Evolutionary conservation across 345 rosid genomes (phyloP).

Genomic region (Eucalyptus virginea): DNA sequence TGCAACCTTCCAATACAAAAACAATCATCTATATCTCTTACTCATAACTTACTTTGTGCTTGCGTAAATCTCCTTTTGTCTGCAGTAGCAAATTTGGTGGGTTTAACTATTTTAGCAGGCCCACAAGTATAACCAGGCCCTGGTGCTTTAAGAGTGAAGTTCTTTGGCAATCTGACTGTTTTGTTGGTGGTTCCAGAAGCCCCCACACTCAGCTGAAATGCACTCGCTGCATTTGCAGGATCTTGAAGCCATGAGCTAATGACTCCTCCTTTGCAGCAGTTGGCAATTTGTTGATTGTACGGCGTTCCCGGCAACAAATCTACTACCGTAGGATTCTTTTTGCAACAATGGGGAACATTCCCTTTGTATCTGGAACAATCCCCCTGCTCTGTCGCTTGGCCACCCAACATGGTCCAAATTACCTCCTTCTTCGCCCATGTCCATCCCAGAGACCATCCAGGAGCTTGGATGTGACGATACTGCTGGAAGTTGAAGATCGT

Average conservation of each 20-base stretch:
- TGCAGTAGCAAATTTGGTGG: slow-evolving; percentile 28
- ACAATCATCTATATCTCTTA: not conserved
- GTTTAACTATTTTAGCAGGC: slow-evolving; percentile 40
- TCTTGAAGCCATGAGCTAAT: slow-evolving; percentile 72
- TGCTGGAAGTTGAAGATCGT: slow-evolving; percentile 73
- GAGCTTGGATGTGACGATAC: slow-evolving; percentile 74
- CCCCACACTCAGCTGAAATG: slow-evolving; percentile 80
- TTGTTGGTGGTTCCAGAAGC: slow-evolving; percentile 64
- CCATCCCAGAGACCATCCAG: slow-evolving; percentile 89
- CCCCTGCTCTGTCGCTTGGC: slow-evolving; percentile 76
- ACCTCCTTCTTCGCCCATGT: slow-evolving; percentile 78
- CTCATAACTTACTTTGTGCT: slow-evolving; percentile 59
- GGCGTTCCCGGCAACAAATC: slow-evolving; percentile 86
- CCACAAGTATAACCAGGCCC: slow-evolving; percentile 92
- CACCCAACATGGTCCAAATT: slow-evolving; percentile 74
- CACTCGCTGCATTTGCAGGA: slow-evolving; percentile 46
- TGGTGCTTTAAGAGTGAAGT: slow-evolving; percentile 64
- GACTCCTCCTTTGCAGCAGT: slow-evolving; percentile 92
- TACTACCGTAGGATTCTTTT: slow-evolving; percentile 56
- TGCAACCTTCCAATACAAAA: not conserved
- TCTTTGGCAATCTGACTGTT: slow-evolving; percentile 62
- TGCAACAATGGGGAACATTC: slow-evolving; percentile 78
- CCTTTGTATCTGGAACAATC: slow-evolving; percentile 85
- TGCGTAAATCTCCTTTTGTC: slow-evolving; percentile 75
- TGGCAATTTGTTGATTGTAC: slow-evolving; percentile 50